Conservation (phyloP, 306 rosid species). For the Trifolium pratense region DNA sequence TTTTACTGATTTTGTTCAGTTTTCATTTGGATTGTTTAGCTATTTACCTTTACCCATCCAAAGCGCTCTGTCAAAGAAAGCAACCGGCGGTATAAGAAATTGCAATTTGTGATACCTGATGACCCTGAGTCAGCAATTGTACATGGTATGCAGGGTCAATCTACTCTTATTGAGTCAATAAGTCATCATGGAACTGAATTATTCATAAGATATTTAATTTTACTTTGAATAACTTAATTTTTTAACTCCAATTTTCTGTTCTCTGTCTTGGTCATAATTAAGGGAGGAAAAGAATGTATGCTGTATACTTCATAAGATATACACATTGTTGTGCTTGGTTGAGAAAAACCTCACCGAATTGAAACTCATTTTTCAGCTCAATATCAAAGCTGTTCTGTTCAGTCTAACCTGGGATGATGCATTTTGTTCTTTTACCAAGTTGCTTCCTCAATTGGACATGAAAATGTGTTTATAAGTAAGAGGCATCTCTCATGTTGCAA, state of each 20-base stretch:
- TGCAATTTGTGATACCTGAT: background rate
- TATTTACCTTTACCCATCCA: constrained; percentile 20
- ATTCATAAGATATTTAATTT: background rate
- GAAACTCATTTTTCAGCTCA: background rate
- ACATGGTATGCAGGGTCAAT: constrained; percentile 17
- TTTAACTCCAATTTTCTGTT: background rate
- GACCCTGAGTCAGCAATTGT: background rate
- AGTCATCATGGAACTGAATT: background rate
- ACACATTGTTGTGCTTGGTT: background rate
- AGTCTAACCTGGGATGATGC: background rate
- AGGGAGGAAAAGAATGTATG: background rate
- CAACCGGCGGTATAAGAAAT: background rate
- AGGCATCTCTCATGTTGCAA: background rate
- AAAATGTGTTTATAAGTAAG: background rate
- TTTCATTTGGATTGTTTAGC: background rate
- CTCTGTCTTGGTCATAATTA: background rate
- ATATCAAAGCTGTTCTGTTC: background rate
- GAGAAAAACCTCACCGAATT: background rate
- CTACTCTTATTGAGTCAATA: constrained; percentile 4
- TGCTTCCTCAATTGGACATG: background rate
- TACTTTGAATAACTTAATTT: background rate
- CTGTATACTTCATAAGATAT: background rate
- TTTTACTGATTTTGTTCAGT: background rate
- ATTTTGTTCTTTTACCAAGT: background rate
- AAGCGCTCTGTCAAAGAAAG: background rate